phyloP scores from a whole-genome alignment of 2,329 filamentous ascomycete genomes.

The Botrytis elliptica region DNA sequence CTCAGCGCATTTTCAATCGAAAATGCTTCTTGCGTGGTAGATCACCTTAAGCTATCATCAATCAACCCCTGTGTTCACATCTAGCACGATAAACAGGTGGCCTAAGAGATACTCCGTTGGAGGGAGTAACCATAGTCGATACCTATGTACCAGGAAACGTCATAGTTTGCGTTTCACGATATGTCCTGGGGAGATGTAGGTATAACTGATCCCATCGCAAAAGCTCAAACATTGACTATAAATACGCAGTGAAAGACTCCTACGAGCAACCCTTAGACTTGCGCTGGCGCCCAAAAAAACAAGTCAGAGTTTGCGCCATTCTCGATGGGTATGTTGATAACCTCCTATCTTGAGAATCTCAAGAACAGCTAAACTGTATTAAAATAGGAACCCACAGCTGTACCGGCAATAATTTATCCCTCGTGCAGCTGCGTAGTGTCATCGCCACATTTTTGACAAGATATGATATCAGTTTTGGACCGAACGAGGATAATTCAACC shows the following conservation, averaged over 20 bases:
- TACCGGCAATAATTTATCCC: slow-evolving; percentile 36
- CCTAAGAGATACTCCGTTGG: slow-evolving; percentile 40
- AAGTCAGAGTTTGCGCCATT: slow-evolving; percentile 37
- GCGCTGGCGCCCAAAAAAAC: slow-evolving; percentile 27
- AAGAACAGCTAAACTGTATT: background rate
- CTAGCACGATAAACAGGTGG: slow-evolving; percentile 25
- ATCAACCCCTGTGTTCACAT: slow-evolving; percentile 25
- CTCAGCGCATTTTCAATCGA: background rate
- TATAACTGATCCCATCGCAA: background rate
- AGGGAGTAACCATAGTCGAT: slow-evolving; percentile 33
- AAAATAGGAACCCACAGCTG: slow-evolving; percentile 26
- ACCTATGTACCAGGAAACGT: slow-evolving; percentile 24
- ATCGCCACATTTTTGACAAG: slow-evolving; percentile 22
- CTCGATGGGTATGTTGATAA: slow-evolving; percentile 28
- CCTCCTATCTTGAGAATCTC: background rate
- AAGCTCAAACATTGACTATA: background rate
- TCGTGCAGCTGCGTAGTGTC: slow-evolving; percentile 37
- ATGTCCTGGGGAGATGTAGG: slow-evolving; percentile 23
- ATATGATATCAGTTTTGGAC: background rate
- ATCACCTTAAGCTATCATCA: slow-evolving; percentile 26
- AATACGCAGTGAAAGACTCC: background rate
- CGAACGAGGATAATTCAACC: background rate
- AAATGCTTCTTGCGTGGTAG: background rate
- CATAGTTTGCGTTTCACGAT: slow-evolving; percentile 19
- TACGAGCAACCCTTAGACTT: slow-evolving; percentile 24